Evolutionary conservation across 495 filamentous ascomycete genomes (phyloP).

Genomic region (Penicillium simplicissimum): DNA sequence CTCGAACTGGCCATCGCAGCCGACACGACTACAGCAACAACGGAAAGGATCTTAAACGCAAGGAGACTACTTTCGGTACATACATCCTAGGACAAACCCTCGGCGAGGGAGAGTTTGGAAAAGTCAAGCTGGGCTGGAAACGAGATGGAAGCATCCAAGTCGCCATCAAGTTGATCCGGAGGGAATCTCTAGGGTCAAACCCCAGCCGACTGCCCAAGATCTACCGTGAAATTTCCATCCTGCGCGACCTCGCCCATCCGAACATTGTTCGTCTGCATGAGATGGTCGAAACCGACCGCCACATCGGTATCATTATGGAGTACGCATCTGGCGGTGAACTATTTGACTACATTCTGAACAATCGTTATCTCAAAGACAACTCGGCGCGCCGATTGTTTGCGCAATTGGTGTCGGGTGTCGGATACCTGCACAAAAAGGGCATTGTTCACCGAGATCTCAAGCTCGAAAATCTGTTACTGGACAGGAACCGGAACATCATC

Average conservation of each 20-base stretch:
- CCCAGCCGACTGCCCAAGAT: slow-evolving; percentile 91
- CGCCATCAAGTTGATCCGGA: slow-evolving; percentile 95
- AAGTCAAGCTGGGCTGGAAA: slow-evolving; percentile 99
- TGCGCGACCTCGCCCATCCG: slow-evolving; percentile 82
- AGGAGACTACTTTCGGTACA: slow-evolving; percentile 88
- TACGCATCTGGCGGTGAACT: slow-evolving; percentile 97
- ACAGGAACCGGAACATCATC: slow-evolving; percentile 97
- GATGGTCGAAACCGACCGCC: slow-evolving; percentile 95
- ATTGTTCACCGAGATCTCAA: slow-evolving; percentile 98
- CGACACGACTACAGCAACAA: slow-evolving; percentile 71
- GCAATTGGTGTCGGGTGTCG: slow-evolving; percentile 93
- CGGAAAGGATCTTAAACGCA: slow-evolving; percentile 51
- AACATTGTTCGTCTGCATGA: slow-evolving; percentile 98
- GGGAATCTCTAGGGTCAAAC: slow-evolving; percentile 84
- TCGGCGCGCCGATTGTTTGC: slow-evolving; percentile 90
- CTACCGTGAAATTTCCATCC: slow-evolving; percentile 90
- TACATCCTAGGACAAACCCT: slow-evolving; percentile 97
- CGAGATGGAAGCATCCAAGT: slow-evolving; percentile 91
- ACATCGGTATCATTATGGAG: slow-evolving; percentile 97
- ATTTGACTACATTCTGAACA: slow-evolving; percentile 96
- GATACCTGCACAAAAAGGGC: slow-evolving; percentile 98
- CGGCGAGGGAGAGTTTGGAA: slow-evolving; percentile 97
- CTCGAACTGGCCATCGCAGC: slow-evolving; percentile 62
- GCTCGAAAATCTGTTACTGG: slow-evolving; percentile 92
- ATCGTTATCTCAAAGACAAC: slow-evolving; percentile 93